Conservation (phyloP, 768 basidiomycete species). For the Xerocomellus amylosporus region DNA sequence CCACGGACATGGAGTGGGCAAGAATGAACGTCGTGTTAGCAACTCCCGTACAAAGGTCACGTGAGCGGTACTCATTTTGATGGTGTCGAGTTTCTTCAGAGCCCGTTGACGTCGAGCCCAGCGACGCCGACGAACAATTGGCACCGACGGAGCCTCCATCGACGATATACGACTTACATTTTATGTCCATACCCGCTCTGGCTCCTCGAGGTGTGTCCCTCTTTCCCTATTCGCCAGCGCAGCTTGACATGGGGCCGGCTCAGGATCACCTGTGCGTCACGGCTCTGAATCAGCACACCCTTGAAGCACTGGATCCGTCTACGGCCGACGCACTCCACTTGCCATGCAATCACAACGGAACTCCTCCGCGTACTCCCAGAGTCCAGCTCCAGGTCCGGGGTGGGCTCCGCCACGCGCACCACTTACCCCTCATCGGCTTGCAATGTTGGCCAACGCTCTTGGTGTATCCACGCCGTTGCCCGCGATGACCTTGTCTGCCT, state of each 20-base stretch:
- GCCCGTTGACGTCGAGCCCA: slow-evolving; percentile 7
- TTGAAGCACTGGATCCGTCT: slow-evolving; percentile 4
- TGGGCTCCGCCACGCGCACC: slow-evolving; percentile 73
- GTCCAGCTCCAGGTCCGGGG: slow-evolving; percentile 8
- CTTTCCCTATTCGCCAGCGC: not conserved
- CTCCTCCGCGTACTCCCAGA: slow-evolving; percentile 13
- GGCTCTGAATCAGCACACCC: not conserved
- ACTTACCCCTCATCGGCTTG: slow-evolving; percentile 71
- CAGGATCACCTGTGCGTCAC: slow-evolving; percentile 7
- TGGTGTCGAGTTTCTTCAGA: slow-evolving; percentile 4
- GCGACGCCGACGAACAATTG: slow-evolving; percentile 3
- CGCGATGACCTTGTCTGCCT: slow-evolving; percentile 32
- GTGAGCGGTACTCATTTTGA: slow-evolving; percentile 19
- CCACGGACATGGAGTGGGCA: not conserved
- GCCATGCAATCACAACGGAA: slow-evolving; percentile 16
- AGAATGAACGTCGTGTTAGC: slow-evolving; percentile 2
- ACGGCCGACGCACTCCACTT: not conserved
- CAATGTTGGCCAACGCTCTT: slow-evolving; percentile 81
- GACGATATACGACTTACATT: not conserved
- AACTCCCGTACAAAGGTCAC: slow-evolving; percentile 11
- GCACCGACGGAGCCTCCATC: not conserved
- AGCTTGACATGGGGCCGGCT: not conserved
- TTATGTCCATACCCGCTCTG: not conserved
- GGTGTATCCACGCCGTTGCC: slow-evolving; percentile 77
- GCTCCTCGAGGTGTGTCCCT: slow-evolving; percentile 13